Conservation (phyloP, 2,329 filamentous ascomycete species). For the Xylariaceae sp. region DNA sequence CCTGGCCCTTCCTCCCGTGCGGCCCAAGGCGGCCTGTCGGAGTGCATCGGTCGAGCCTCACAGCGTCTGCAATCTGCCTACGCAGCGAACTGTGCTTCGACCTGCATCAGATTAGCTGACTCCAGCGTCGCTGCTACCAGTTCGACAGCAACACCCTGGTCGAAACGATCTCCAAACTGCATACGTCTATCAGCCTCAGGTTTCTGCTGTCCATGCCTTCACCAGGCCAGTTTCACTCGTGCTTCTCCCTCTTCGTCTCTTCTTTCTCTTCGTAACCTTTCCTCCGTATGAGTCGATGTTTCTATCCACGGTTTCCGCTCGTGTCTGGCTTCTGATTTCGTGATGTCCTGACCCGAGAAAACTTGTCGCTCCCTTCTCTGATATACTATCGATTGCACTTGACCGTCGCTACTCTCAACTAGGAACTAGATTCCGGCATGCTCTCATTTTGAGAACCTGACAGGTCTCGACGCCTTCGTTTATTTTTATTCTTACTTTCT, state of each 20-base stretch:
- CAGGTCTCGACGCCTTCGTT: conserved; percentile 1
- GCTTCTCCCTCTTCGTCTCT: not conserved
- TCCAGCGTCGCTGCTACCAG: not conserved
- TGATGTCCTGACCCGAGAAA: conserved; percentile 2
- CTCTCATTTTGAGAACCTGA: conserved; percentile 11
- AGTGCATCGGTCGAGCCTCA: conserved; percentile 11
- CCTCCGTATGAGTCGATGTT: conserved; percentile 3
- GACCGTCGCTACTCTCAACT: conserved; percentile 16
- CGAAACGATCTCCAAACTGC: conserved; percentile 7
- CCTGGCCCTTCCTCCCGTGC: conserved; percentile 6
- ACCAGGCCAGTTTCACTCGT: conserved; percentile 5
- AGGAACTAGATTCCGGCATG: conserved; percentile 9
- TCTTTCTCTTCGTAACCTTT: conserved; percentile 4
- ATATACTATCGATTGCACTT: conserved; percentile 8
- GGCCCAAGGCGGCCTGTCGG: not conserved
- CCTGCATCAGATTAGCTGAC: not conserved
- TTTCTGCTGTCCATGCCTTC: not conserved
- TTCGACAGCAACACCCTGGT: not conserved
- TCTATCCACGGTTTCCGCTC: conserved; percentile 16
- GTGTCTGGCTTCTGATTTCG: not conserved
- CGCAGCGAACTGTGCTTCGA: not conserved
- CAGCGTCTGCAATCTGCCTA: not conserved
- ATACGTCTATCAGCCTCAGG: not conserved
- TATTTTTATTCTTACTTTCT: conserved; percentile 1
- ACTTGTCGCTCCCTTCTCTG: conserved; percentile 5